phyloP scores from a whole-genome alignment of 257 asterid species.

The Paulownia fortunei region DNA sequence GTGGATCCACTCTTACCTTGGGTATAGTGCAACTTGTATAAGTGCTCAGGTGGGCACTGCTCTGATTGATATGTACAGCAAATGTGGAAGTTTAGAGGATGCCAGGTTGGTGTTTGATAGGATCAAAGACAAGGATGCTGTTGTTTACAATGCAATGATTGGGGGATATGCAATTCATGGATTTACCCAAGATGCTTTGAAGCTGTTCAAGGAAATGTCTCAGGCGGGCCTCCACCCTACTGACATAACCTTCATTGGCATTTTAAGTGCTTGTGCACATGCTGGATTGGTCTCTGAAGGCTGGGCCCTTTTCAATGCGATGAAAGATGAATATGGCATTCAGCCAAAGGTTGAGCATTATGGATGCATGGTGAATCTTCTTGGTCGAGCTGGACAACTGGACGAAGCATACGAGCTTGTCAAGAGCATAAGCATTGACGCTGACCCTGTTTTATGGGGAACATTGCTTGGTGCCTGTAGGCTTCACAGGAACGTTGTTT shows the following conservation, averaged over 20 bases:
- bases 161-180: constrained; percentile 59
- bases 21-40: not conserved
- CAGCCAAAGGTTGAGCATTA: constrained; percentile 60
- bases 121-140: constrained; percentile 49
- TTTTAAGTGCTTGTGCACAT: constrained; percentile 60
- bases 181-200: constrained; percentile 47
- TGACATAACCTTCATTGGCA: constrained; percentile 54
- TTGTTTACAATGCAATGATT: constrained; percentile 56
- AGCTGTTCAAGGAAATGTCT: constrained; percentile 46
- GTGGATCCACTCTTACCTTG: constrained; percentile 57
- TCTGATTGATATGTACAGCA: constrained; percentile 61
- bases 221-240: constrained; percentile 43
- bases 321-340: constrained; percentile 43
- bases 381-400: constrained; percentile 56
- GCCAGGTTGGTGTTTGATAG: constrained; percentile 52
- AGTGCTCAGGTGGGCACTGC: constrained; percentile 51
- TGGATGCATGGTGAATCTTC: constrained; percentile 68
- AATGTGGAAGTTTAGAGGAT: constrained; percentile 62
- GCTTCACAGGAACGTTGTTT: constrained; percentile 49
- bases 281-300: constrained; percentile 60
- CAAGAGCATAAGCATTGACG: constrained; percentile 28
- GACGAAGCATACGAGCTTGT: constrained; percentile 54
- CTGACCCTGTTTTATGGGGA: constrained; percentile 55
- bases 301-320: constrained; percentile 40
- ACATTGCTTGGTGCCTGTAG: constrained; percentile 56